phyloP scores from a whole-genome alignment of 306 rosid genomes.

The Hippophae rhamnoides region DNA sequence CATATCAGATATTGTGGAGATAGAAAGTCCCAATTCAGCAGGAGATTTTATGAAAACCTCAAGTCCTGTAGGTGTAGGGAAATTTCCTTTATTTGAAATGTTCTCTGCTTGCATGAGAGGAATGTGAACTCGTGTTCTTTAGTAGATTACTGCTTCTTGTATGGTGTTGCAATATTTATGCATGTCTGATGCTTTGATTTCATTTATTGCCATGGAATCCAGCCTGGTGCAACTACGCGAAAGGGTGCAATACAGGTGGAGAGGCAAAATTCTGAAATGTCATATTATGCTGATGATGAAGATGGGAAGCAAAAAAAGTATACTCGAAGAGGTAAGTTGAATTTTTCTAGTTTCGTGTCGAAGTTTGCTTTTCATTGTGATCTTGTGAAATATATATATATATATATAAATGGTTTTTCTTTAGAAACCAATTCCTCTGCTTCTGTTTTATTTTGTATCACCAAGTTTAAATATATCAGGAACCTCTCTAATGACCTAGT shows the following conservation, averaged over 20 bases:
- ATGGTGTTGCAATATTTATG: background rate
- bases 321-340: conserved; percentile 62
- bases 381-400: background rate
- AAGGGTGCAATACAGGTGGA: conserved; percentile 63
- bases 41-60: conserved; percentile 53
- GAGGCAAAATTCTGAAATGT: conserved; percentile 75
- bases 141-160: conserved; percentile 9
- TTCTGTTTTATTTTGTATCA: too few species aligned
- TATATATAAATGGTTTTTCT: too few species aligned
- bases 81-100: conserved; percentile 18
- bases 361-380: background rate
- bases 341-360: background rate
- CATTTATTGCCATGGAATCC: conserved; percentile 26
- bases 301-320: conserved; percentile 77
- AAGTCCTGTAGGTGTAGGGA: conserved; percentile 74
- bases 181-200: conserved; percentile 17
- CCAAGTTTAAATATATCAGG: too few species aligned
- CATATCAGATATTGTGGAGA: conserved; percentile 62
- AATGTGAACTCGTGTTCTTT: conserved; percentile 6
- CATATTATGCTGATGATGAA: conserved; percentile 95
- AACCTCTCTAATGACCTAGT: too few species aligned
- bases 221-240: conserved; percentile 96
- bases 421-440: too few species aligned
- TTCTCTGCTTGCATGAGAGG: conserved; percentile 17
- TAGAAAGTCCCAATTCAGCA: conserved; percentile 56